Evolutionary conservation across 176 grass and related monocot species (phyloP).

Genomic region (Ampelocalamus luodianensis): DNA sequence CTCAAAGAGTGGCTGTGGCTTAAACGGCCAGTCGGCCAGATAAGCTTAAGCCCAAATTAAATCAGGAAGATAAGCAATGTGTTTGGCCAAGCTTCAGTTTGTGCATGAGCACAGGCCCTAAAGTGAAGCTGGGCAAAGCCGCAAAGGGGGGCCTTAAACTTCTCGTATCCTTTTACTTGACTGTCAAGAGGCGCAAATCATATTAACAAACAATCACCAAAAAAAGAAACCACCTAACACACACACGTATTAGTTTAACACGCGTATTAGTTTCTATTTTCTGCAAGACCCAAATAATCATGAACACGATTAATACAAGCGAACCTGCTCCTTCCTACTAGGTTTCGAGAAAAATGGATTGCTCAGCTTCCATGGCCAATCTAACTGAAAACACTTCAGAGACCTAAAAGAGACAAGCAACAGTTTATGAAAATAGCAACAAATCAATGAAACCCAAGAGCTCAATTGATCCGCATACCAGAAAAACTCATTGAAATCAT

Average conservation of each 20-base stretch:
- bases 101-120: neutral
- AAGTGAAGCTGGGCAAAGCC: neutral
- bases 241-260: neutral
- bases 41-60: neutral
- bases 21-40: neutral
- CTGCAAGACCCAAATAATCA: slow-evolving; percentile 29
- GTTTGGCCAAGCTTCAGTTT: neutral
- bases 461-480: slow-evolving; percentile 53
- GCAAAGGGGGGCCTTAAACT: neutral
- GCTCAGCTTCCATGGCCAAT: slow-evolving; percentile 76
- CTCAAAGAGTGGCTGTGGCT: neutral
- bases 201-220: neutral
- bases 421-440: slow-evolving; percentile 15
- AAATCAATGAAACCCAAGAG: neutral
- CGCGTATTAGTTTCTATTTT: slow-evolving; percentile 6
- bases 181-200: slow-evolving; percentile 17
- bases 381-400: slow-evolving; percentile 62
- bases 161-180: neutral
- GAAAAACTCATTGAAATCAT: slow-evolving; percentile 97
- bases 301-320: slow-evolving; percentile 11
- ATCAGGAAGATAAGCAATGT: neutral
- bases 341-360: slow-evolving; percentile 82
- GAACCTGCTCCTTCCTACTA: slow-evolving; percentile 60
- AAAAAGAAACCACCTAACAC: neutral
- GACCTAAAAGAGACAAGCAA: slow-evolving; percentile 68